Evolutionary conservation across 2,329 filamentous ascomycete genomes (phyloP).

Genomic region (Juglanconis sp.): DNA sequence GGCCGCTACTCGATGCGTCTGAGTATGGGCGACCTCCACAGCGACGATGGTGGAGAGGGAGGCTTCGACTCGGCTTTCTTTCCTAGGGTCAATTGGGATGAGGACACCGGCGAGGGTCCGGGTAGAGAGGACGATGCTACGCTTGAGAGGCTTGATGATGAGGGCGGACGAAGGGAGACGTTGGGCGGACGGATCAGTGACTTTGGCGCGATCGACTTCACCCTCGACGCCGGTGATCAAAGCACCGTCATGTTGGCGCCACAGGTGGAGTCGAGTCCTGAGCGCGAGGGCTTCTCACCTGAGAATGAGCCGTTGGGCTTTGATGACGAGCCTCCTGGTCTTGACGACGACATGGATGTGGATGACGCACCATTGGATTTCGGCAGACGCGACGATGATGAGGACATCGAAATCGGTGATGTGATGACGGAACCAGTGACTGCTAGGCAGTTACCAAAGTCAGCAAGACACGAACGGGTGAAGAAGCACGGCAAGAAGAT

Average conservation of each 20-base stretch:
- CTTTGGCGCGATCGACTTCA: constrained; percentile 48
- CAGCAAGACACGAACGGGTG: constrained; percentile 4
- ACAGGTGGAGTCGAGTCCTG: constrained; percentile 22
- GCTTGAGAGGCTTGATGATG: constrained; percentile 39
- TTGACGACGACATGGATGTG: constrained; percentile 3
- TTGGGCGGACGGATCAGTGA: constrained; percentile 44
- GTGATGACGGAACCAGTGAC: neutral
- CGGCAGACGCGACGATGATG: constrained; percentile 11
- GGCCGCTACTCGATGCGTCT: constrained; percentile 46
- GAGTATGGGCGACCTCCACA: constrained; percentile 42
- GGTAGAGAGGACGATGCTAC: constrained; percentile 33
- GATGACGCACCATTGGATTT: constrained; percentile 7
- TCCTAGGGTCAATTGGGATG: constrained; percentile 41
- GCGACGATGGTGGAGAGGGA: constrained; percentile 40
- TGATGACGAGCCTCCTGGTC: neutral
- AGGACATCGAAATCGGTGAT: constrained; percentile 20
- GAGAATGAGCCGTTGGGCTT: constrained; percentile 25
- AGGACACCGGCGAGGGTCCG: constrained; percentile 36
- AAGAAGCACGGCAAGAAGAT: constrained; percentile 50
- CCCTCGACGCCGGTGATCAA: constrained; percentile 42
- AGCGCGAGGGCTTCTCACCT: constrained; percentile 22
- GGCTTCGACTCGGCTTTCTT: constrained; percentile 52
- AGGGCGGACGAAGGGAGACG: constrained; percentile 37
- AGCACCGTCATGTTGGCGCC: constrained; percentile 49
- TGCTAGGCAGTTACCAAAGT: neutral